Evolutionary conservation across 176 grass and related monocot genomes (phyloP), one percentile per base, ranked within the genome.

Genomic region (Oryza glaberrima): DNA sequence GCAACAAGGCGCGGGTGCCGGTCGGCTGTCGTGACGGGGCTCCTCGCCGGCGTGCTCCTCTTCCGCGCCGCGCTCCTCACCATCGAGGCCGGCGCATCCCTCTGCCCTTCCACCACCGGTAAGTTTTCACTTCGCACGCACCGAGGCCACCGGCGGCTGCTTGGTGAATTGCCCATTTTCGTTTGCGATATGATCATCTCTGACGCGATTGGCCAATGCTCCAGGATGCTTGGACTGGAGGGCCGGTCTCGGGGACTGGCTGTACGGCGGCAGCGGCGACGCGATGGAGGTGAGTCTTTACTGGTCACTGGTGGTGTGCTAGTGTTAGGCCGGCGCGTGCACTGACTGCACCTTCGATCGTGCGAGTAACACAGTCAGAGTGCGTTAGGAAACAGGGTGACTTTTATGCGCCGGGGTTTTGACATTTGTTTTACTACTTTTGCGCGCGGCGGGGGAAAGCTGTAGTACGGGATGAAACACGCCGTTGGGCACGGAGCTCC

Each of bases 141-240:
- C 1, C 9, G 58, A 8, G 58, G 4, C 58, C 58, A n/a, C 10
- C n/a, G 3, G 9, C 25, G 17, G 11, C 45, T 54, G 65, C 32
- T 48, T 16, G 12, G n/a, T 23, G 58, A 4, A 2, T 17, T 11
- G 11, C 5, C 63, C 73, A 25, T 76, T 82, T 16, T 15, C 11
- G 17, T 1, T 38, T 6, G 52, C 17, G 5, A 38, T 38, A 38
- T 38, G 36, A 51, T 25, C 17, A 51, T 25, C 17, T n/a, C 16
- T 9, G 44, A 45, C 30, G 64, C 22, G 30, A 3, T 51, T 38
- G 46, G 26, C 61, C 40, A 60, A 9, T 47, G 20, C 54, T 43
- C 76, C 79, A 99, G 97, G 90, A 34, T 99, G 97, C 78, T 69
- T 96, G 68, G 72, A 78, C 61, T 99, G 94, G 97, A 89, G 87